These are phyloP conservation scores for Multifurca ochricompacta DNA, from an alignment of 768 basidiomycete species.

Conservation along the genomic window DNA sequence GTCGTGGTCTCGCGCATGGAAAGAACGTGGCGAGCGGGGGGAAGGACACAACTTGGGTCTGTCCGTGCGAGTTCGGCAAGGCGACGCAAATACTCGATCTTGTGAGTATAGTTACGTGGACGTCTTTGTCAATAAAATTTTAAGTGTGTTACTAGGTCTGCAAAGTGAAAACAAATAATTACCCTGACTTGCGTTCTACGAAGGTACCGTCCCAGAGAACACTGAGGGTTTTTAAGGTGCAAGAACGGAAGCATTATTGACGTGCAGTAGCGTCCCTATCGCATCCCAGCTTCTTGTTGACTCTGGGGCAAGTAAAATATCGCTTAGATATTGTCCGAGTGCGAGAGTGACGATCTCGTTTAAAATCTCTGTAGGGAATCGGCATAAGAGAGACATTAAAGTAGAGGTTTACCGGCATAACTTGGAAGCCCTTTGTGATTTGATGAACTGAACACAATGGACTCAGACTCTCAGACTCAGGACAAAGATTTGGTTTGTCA, in stretches of 20 bases:
- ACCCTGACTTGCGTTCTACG: background rate
- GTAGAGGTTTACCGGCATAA: too few relatives aligned
- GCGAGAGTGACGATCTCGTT: background rate
- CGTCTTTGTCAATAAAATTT: too few relatives aligned
- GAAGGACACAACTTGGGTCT: background rate
- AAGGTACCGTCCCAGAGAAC: slow-evolving; percentile 3
- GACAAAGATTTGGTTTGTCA: too few relatives aligned
- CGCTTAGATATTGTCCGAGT: slow-evolving; percentile 4
- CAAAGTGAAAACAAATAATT: background rate
- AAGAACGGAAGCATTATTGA: slow-evolving; percentile 3
- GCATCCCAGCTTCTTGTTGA: background rate
- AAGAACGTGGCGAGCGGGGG: background rate
- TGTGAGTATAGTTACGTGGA: background rate
- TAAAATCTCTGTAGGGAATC: slow-evolving; percentile 3
- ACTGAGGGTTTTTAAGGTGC: background rate
- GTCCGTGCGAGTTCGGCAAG: background rate
- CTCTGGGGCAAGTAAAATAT: slow-evolving; percentile 6
- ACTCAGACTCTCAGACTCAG: too few relatives aligned
- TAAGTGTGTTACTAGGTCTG: too few relatives aligned
- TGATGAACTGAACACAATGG: too few relatives aligned
- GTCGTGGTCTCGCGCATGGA: background rate
- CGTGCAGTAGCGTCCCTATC: background rate
- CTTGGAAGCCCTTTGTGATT: too few relatives aligned
- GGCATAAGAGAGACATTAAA: too few relatives aligned
- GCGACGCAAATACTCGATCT: background rate